These are phyloP conservation scores for Solanum rostratum DNA, from an alignment of 257 asterid genomes.

Conservation along the genomic window DNA sequence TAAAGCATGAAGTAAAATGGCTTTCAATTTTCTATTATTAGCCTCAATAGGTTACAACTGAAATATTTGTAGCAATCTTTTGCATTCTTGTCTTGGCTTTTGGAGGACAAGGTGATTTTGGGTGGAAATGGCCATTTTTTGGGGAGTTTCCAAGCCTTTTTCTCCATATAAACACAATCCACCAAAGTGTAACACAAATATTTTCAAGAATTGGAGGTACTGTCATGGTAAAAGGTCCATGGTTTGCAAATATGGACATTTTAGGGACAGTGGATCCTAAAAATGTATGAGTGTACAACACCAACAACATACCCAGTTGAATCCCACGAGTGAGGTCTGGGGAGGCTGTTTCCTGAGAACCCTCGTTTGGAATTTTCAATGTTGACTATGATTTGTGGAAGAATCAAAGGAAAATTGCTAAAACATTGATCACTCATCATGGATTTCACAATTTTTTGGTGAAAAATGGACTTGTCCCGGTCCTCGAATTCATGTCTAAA, in stretches of 20 bases:
- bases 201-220: background rate
- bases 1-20: background rate
- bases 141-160: background rate
- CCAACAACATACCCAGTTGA: no score
- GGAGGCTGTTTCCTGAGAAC: no score
- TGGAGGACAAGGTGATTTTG: background rate
- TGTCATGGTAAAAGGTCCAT: background rate
- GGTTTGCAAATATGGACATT: background rate
- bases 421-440: slow-evolving; percentile 19
- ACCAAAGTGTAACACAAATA: background rate
- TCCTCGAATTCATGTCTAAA: slow-evolving; percentile 20
- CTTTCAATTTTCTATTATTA: background rate
- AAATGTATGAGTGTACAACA: no score
- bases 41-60: background rate
- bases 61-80: background rate
- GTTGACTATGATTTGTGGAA: background rate
- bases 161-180: background rate
- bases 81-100: background rate
- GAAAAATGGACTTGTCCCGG: slow-evolving; percentile 26
- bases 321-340: no score
- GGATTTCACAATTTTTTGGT: slow-evolving; percentile 21
- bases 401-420: slow-evolving; percentile 23
- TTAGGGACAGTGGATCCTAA: background rate
- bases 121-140: background rate
- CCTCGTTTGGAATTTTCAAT: no score